A percentile compares a stretch with the other conserved stretches of the same genome.
phyloP scores from a whole-genome alignment of 2,329 filamentous ascomycete genomes.

The Trichoderma koningiopsis region DNA sequence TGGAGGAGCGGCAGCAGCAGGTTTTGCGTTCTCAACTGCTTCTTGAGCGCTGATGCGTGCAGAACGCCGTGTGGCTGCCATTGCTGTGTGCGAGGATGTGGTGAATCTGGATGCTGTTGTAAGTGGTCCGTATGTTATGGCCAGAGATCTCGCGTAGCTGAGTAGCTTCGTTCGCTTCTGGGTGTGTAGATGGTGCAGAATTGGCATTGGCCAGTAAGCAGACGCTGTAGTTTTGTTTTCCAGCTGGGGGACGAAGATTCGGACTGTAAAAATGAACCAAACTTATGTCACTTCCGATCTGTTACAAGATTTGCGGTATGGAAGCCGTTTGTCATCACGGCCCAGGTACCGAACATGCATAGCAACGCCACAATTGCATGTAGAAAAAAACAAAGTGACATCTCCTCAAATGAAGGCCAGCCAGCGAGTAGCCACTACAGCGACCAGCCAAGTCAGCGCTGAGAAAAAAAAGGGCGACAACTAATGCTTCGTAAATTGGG shows the following conservation, averaged over 20 bases:
- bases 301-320: not conserved
- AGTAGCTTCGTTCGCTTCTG: not conserved
- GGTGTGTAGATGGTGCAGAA: not conserved
- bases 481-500: not conserved
- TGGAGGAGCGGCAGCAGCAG: not conserved
- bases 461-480: not conserved
- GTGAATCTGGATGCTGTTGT: not conserved
- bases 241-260: not conserved
- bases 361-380: constrained; percentile 5
- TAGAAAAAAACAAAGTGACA: constrained; percentile 6
- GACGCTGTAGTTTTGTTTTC: not conserved
- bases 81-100: constrained; percentile 7
- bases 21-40: not conserved
- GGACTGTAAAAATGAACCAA: not conserved
- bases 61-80: constrained; percentile 43
- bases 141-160: not conserved
- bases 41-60: constrained; percentile 43
- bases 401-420: not conserved
- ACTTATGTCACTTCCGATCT: not conserved
- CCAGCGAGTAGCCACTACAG: not conserved
- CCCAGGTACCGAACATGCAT: constrained; percentile 6
- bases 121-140: not conserved
- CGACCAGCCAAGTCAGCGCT: not conserved
- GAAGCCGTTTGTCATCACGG: constrained; percentile 11
- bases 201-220: not conserved